Conservation (phyloP, 768 basidiomycete genomes). For the Amanita phalloides region DNA sequence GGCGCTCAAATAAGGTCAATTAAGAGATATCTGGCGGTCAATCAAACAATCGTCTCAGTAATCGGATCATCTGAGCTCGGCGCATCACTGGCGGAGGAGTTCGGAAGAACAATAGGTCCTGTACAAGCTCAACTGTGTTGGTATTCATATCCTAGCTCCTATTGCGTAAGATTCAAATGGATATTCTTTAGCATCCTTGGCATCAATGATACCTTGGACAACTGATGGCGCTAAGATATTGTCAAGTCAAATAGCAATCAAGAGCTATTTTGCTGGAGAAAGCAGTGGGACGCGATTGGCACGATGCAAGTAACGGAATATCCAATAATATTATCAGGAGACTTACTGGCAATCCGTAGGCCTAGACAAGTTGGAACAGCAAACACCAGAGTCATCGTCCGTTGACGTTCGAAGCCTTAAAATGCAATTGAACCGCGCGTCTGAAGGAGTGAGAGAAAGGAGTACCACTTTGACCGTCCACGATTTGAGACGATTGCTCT, state of each 20-base stretch:
- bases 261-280: constrained; percentile 86
- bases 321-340: constrained; percentile 9
- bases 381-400: constrained; percentile 50
- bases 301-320: constrained; percentile 35
- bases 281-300: constrained; percentile 71
- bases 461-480: constrained; percentile 65
- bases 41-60: constrained; percentile 49
- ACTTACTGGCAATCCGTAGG: constrained; percentile 21
- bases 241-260: constrained; percentile 79
- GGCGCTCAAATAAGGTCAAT: constrained; percentile 4
- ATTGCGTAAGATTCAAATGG: background rate
- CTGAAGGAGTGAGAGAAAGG: constrained; percentile 61
- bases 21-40: constrained; percentile 82
- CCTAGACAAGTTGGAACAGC: constrained; percentile 47
- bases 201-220: constrained; percentile 37
- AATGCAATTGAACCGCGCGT: constrained; percentile 52
- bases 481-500: constrained; percentile 77
- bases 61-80: constrained; percentile 81
- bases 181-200: background rate
- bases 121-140: constrained; percentile 67
- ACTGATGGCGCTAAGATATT: constrained; percentile 77
- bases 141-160: constrained; percentile 11
- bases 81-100: constrained; percentile 80
- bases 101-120: constrained; percentile 72
- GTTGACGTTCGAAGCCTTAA: constrained; percentile 59